Conservation (phyloP, 176 grass and related monocot species). For the Paspalum vaginatum region DNA sequence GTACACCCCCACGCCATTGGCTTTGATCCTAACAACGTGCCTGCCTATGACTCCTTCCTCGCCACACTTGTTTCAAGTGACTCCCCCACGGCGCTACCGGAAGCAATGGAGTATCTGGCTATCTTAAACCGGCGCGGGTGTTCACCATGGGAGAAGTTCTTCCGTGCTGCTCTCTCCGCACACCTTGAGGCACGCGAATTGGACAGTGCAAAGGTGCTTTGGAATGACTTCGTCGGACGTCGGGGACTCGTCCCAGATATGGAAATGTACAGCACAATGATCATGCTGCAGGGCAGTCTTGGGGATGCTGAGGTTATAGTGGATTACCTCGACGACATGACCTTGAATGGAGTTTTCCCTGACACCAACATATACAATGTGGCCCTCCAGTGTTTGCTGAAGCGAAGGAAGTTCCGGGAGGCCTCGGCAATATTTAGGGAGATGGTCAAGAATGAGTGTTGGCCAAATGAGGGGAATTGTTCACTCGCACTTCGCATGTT, state of each 20-base stretch:
- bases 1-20: slow-evolving; percentile 20
- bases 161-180: slow-evolving; percentile 47
- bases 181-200: slow-evolving; percentile 46
- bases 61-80: slow-evolving; percentile 58
- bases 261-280: slow-evolving; percentile 72
- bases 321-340: slow-evolving; percentile 73
- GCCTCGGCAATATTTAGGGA: slow-evolving; percentile 67
- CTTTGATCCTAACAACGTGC: slow-evolving; percentile 58
- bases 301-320: slow-evolving; percentile 41
- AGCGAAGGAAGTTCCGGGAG: slow-evolving; percentile 57
- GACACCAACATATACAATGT: slow-evolving; percentile 61
- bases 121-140: slow-evolving; percentile 47
- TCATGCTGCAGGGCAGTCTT: slow-evolving; percentile 53
- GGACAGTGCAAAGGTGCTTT: slow-evolving; percentile 42
- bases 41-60: slow-evolving; percentile 86
- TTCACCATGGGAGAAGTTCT: slow-evolving; percentile 75
- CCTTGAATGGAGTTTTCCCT: slow-evolving; percentile 66
- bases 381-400: slow-evolving; percentile 60
- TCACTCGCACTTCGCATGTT: slow-evolving; percentile 54
- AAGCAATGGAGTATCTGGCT: slow-evolving; percentile 57
- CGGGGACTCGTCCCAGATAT: slow-evolving; percentile 51
- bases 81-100: slow-evolving; percentile 41
- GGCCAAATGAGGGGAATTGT: slow-evolving; percentile 53
- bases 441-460: slow-evolving; percentile 85
- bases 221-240: slow-evolving; percentile 53